A percentile compares a stretch with the other conserved stretches of the same genome.
Evolutionary conservation across 1,284 basidiomycete species (phyloP).

Genomic region (Golubevia pallescens): DNA sequence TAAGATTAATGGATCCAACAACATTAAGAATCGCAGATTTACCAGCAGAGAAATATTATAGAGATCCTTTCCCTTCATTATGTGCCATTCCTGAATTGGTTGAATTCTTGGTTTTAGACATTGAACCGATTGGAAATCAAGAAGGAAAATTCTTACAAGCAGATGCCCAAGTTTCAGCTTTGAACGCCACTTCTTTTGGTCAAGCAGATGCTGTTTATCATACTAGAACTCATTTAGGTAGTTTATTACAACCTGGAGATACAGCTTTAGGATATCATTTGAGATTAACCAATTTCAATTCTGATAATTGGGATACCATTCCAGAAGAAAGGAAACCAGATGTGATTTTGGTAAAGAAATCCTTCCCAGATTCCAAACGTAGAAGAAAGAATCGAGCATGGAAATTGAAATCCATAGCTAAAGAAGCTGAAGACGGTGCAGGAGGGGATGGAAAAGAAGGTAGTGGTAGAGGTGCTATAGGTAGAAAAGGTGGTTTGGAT

Average conservation of each 20-base stretch:
- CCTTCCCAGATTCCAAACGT: slow-evolving; percentile 62
- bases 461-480: slow-evolving; percentile 51
- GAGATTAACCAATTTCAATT: slow-evolving; percentile 58
- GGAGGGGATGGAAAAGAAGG: slow-evolving; percentile 13
- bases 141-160: slow-evolving; percentile 38
- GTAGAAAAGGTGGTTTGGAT: slow-evolving; percentile 54
- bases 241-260: slow-evolving; percentile 57
- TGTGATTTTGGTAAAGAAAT: slow-evolving; percentile 60
- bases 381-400: slow-evolving; percentile 53
- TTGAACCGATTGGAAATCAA: slow-evolving; percentile 41
- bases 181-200: slow-evolving; percentile 55
- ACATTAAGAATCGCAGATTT: slow-evolving; percentile 56
- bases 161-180: slow-evolving; percentile 59
- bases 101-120: slow-evolving; percentile 62
- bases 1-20: slow-evolving; percentile 55
- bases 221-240: slow-evolving; percentile 56
- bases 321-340: slow-evolving; percentile 49
- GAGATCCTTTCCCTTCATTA: slow-evolving; percentile 47
- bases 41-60: slow-evolving; percentile 58
- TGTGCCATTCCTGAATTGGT: slow-evolving; percentile 58
- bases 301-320: slow-evolving; percentile 45
- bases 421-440: slow-evolving; percentile 50
- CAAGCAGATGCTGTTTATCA: slow-evolving; percentile 61
- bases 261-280: slow-evolving; percentile 61
- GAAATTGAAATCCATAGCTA: slow-evolving; percentile 63